A percentile compares a stretch with the other conserved stretches of the same genome.
These are phyloP conservation scores for Rhynchospora breviuscula DNA, from an alignment of 176 grass and related monocot genomes.

Conservation along the genomic window DNA sequence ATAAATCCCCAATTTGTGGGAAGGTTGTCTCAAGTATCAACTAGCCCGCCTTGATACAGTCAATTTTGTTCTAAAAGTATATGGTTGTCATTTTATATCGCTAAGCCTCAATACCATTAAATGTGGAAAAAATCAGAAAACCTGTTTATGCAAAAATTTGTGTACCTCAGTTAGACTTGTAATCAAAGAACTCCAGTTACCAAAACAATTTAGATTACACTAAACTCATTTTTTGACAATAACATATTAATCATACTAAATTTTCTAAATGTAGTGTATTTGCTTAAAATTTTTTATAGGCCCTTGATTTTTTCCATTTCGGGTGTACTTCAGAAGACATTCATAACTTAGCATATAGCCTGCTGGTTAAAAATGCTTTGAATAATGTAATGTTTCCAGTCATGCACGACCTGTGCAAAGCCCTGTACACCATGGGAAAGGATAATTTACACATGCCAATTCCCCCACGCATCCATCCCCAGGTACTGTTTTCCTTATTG, in stretches of 20 bases:
- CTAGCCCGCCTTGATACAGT: neutral
- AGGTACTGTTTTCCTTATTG: slow-evolving; percentile 35
- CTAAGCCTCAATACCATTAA: too few relatives aligned
- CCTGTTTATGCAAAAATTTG: too few relatives aligned
- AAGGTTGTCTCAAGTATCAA: neutral
- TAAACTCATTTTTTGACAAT: neutral
- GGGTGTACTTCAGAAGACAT: slow-evolving; percentile 96
- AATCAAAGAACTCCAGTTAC: too few relatives aligned
- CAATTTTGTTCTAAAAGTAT: too few relatives aligned
- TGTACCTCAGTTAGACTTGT: too few relatives aligned
- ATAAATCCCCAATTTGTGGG: too few relatives aligned
- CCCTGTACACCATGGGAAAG: slow-evolving; percentile 51
- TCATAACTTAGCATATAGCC: slow-evolving; percentile 74
- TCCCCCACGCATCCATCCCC: slow-evolving; percentile 74
- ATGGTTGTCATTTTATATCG: too few relatives aligned
- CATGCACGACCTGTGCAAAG: slow-evolving; percentile 51
- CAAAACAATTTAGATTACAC: neutral
- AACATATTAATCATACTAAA: neutral
- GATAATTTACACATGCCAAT: slow-evolving; percentile 53
- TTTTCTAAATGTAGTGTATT: slow-evolving; percentile 4
- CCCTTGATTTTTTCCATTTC: slow-evolving; percentile 92
- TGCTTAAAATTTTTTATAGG: slow-evolving; percentile 37
- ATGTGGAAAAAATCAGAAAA: too few relatives aligned
- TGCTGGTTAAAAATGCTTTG: slow-evolving; percentile 69
- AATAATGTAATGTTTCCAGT: slow-evolving; percentile 66